Evolutionary conservation across 176 grass and related monocot species (phyloP).

Genomic region (Tuctoria greenei): DNA sequence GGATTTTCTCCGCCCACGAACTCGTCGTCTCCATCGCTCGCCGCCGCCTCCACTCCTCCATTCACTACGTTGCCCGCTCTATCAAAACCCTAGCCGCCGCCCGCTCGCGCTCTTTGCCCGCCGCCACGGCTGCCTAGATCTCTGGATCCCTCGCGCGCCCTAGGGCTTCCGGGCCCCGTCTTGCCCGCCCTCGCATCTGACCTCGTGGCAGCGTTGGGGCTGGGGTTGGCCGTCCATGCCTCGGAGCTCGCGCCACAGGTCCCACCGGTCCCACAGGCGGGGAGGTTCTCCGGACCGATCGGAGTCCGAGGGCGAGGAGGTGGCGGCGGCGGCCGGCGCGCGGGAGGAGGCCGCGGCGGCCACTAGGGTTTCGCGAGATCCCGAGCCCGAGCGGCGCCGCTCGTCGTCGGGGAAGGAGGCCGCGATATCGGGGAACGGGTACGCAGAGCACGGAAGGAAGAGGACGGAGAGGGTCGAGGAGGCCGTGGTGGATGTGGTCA

Average conservation of each 20-base stretch:
- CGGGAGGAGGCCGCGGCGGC: slow-evolving; percentile 50
- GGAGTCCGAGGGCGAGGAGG: slow-evolving; percentile 74
- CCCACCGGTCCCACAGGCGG: slow-evolving; percentile 87
- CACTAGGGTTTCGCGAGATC: slow-evolving; percentile 84
- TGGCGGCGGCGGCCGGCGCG: slow-evolving; percentile 29
- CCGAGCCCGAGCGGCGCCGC: slow-evolving; percentile 65
- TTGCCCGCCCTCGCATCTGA: slow-evolving; percentile 28
- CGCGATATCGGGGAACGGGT: slow-evolving; percentile 55
- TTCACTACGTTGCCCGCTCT: neutral
- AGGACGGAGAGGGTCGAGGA: slow-evolving; percentile 74
- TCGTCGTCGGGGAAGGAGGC: slow-evolving; percentile 54
- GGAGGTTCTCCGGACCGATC: slow-evolving; percentile 68
- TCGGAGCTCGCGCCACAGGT: slow-evolving; percentile 84
- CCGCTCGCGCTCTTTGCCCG: neutral
- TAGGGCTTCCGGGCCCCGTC: slow-evolving; percentile 26
- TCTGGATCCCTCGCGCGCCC: slow-evolving; percentile 26
- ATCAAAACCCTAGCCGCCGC: slow-evolving; percentile 48
- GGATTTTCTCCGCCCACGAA: slow-evolving; percentile 49
- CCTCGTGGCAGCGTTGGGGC: slow-evolving; percentile 13
- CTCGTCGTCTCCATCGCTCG: slow-evolving; percentile 52
- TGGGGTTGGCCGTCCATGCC: slow-evolving; percentile 65
- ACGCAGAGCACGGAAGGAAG: slow-evolving; percentile 75
- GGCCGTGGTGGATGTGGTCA: slow-evolving; percentile 54
- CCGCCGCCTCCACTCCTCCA: slow-evolving; percentile 31
- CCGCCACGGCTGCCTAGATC: slow-evolving; percentile 38